Conservation (phyloP, 306 rosid genomes). For the Pueraria montana region DNA sequence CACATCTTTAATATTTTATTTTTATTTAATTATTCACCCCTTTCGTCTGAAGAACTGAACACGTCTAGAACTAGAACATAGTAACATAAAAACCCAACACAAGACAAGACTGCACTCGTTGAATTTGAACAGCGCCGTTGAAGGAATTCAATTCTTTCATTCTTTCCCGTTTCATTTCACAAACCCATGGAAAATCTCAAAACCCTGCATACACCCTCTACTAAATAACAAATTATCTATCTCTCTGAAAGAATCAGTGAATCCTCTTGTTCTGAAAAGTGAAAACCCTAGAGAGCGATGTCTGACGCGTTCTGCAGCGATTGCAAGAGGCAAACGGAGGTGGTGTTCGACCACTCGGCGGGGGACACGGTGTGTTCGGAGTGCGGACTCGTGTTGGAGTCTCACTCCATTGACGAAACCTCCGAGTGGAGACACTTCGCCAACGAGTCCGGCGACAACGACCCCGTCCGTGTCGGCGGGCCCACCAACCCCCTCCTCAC, state of each 20-base stretch:
- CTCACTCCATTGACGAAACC: slow-evolving; percentile 94
- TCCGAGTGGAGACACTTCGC: slow-evolving; percentile 97
- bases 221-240: too few species aligned
- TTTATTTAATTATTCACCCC: neutral
- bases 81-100: neutral
- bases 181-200: too few species aligned
- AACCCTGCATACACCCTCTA: too few species aligned
- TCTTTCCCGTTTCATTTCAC: neutral
- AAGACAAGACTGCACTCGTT: too few species aligned
- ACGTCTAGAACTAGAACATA: neutral
- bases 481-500: slow-evolving; percentile 86
- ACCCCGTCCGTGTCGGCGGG: slow-evolving; percentile 96
- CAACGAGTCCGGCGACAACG: slow-evolving; percentile 95
- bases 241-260: too few species aligned
- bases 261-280: too few species aligned
- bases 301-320: slow-evolving; percentile 89
- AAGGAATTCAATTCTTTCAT: neutral
- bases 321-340: slow-evolving; percentile 94
- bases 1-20: neutral
- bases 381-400: slow-evolving; percentile 91
- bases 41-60: neutral
- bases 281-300: slow-evolving; percentile 59
- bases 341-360: slow-evolving; percentile 92
- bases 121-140: too few species aligned
- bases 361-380: slow-evolving; percentile 95